A percentile compares a stretch with the other conserved stretches of the same genome.
Conservation (phyloP, 768 basidiomycete genomes). For the Hirschioporus abietinus region DNA sequence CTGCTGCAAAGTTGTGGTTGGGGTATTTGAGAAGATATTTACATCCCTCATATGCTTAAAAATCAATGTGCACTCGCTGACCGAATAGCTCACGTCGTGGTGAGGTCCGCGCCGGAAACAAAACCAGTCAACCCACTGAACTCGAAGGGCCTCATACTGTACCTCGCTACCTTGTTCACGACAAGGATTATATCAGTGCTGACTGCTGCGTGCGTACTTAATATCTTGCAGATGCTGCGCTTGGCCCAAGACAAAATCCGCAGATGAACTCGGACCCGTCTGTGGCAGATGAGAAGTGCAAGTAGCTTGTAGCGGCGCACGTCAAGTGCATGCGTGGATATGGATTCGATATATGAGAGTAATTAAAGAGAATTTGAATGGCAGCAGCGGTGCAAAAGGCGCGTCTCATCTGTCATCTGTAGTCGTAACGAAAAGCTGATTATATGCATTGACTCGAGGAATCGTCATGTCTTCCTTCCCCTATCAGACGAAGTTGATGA, state of each 20-base stretch:
- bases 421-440: background rate
- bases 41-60: background rate
- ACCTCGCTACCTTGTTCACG: slow-evolving; percentile 26
- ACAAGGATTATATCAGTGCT: no score
- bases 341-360: slow-evolving; percentile 72
- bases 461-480: slow-evolving; percentile 61
- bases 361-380: background rate
- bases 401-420: background rate
- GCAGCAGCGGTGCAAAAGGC: background rate
- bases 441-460: slow-evolving; percentile 85
- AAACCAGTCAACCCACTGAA: slow-evolving; percentile 70
- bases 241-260: slow-evolving; percentile 87
- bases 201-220: no score
- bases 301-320: slow-evolving; percentile 71
- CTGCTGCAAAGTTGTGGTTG: background rate
- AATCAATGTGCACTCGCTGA: background rate
- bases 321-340: slow-evolving; percentile 86
- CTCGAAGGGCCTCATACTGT: slow-evolving; percentile 95
- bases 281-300: slow-evolving; percentile 75
- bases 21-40: background rate
- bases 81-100: slow-evolving; percentile 42
- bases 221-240: slow-evolving; percentile 99
- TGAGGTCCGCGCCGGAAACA: slow-evolving; percentile 39
- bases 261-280: slow-evolving; percentile 65
- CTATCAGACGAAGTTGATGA: slow-evolving; percentile 81